A percentile compares a stretch with the other conserved stretches of the same genome.
Evolutionary conservation across 208 protist genomes (phyloP).

Genomic region (Leishmania braziliensis): DNA sequence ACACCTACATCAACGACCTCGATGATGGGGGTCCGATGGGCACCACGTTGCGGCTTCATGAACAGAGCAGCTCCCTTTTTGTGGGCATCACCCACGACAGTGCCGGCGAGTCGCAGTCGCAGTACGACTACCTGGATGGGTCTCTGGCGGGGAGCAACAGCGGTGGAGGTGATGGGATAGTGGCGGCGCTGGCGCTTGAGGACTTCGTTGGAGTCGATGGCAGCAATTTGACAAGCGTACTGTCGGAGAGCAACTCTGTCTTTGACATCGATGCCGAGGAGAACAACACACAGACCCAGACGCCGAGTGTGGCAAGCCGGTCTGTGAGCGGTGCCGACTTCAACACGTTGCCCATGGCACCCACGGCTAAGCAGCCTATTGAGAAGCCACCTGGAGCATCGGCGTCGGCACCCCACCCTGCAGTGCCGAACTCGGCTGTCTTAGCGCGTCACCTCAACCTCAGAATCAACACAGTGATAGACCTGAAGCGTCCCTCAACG

Average conservation of each 20-base stretch:
- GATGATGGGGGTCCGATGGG: constrained; percentile 13
- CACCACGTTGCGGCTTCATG: constrained; percentile 4
- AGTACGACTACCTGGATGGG: constrained; percentile 33
- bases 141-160: constrained; percentile 13
- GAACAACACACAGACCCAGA: constrained; percentile 8
- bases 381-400: constrained; percentile 3
- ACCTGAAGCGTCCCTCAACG: neutral
- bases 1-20: constrained; percentile 34
- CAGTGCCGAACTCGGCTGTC: neutral
- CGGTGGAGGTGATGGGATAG: constrained; percentile 1
- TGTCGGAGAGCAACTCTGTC: constrained; percentile 29
- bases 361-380: constrained; percentile 25
- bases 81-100: constrained; percentile 5
- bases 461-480: constrained; percentile 11
- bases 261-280: constrained; percentile 30
- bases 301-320: constrained; percentile 26
- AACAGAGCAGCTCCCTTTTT: constrained; percentile 22
- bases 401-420: neutral
- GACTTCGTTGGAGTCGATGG: constrained; percentile 26
- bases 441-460: neutral
- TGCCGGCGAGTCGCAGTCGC: constrained; percentile 8
- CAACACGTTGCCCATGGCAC: constrained; percentile 28
- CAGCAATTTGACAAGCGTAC: constrained; percentile 15
- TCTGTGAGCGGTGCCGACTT: constrained; percentile 35
- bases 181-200: constrained; percentile 22